Evolutionary conservation across 2,329 filamentous ascomycete genomes (phyloP).

Genomic region (Fusarium mexicanum): DNA sequence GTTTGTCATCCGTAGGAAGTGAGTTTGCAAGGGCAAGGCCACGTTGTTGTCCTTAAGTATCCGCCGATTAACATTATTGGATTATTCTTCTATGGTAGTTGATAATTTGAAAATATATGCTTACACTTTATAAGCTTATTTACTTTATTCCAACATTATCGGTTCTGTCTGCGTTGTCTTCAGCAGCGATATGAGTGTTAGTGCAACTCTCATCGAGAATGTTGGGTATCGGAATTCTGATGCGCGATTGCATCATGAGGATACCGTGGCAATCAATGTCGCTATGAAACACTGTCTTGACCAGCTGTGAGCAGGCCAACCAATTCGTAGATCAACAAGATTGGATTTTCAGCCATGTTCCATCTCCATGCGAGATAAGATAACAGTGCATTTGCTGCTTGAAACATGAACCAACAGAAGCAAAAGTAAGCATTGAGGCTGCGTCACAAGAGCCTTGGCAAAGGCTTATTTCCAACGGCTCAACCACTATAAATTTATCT

Average conservation of each 20-base stretch:
- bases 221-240: too few relatives aligned
- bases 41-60: too few relatives aligned
- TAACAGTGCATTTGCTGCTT: not conserved
- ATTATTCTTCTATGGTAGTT: fast-evolving
- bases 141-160: not conserved
- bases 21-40: not conserved
- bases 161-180: not conserved
- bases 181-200: not conserved
- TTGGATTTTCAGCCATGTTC: not conserved
- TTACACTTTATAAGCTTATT: not conserved
- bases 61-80: not conserved
- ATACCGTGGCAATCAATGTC: not conserved
- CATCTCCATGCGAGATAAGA: not conserved
- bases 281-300: not conserved
- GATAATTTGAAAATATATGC: not conserved
- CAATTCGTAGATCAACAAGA: not conserved
- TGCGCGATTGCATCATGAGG: not conserved
- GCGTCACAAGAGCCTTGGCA: conserved; percentile 8
- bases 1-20: not conserved
- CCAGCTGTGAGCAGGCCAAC: not conserved
- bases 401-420: not conserved
- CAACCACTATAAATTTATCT: not conserved
- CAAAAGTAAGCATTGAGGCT: not conserved
- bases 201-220: too few relatives aligned
- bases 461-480: conserved; percentile 10